Base-by-base conservation (phyloP, 2,329 filamentous ascomycete genomes). In the Zasmidium cellare region DNA sequence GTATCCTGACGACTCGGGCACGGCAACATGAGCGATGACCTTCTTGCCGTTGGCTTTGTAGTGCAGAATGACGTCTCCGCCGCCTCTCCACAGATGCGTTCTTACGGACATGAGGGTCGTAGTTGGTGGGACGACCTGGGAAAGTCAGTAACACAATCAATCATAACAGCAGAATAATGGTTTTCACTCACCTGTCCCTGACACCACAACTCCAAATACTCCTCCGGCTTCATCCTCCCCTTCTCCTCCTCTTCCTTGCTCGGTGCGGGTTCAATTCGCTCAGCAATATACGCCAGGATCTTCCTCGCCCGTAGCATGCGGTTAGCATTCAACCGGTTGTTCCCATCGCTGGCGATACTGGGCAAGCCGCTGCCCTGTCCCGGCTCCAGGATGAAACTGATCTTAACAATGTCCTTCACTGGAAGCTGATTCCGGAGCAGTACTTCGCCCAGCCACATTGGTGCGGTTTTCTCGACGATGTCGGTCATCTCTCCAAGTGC, bases 251-350 rank as follows among this genome's bases (percentile, higher is more conserved):
- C 59, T 16, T 52, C 56, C n/a, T 57, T 38, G 9, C 53, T 81
- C 0, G 82, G 78, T n/a, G 82, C 74, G 2, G 81, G 81, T 67
- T 97, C 93, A 57, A 99, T 93, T 55, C 92, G 84, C 75, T 99
- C 94, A 1, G 92, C 91, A 18, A 99, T 86, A 69, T 99, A 99
- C 0, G 87, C 86, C 57, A 97, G 77, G 20, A 99, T 94, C 80
- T 99, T 99, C 77, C 91, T 93, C 2, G 96, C 91, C 48, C 94
- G 85, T 51, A 99, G 81, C 94, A 99, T 97, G 55, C 93, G 86
- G 71, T 97, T 99, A 11, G 94, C 94, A 72, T 97, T 99, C 52
- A 99, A 82, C 22, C 94, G 87, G 65, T 92, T 93, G 73, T 93
- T 96, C 53, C 80, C 88, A 70, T 96, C 92, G 3, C 85, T 84